phyloP scores from a whole-genome alignment of 495 filamentous ascomycete genomes.

The Halenospora varia region DNA sequence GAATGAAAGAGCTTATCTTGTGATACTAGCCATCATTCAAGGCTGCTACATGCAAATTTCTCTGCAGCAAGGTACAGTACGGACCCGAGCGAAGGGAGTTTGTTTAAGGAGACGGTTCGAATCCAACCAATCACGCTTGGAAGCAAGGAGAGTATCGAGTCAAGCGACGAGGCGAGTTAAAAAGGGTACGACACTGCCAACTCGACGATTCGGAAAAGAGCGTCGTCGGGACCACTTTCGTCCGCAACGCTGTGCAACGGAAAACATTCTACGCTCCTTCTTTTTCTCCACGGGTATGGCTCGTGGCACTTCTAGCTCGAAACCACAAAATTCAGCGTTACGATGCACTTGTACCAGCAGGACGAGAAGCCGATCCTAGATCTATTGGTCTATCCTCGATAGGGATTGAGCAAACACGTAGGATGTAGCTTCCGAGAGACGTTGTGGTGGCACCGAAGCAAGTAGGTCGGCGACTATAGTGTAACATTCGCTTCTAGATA shows the following conservation, averaged over 20 bases:
- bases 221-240: background rate
- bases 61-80: slow-evolving; percentile 2
- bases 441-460: slow-evolving; percentile 6
- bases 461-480: background rate
- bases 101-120: slow-evolving; percentile 1
- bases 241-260: background rate
- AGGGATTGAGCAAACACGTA: background rate
- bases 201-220: background rate
- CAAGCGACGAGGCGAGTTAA: background rate
- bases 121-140: slow-evolving; percentile 3
- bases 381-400: slow-evolving; percentile 1
- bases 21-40: background rate
- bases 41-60: background rate
- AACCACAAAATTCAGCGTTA: background rate
- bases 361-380: background rate
- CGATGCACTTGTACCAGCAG: background rate
- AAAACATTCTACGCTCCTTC: background rate
- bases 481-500: background rate
- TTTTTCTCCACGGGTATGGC: background rate
- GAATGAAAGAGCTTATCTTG: background rate
- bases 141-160: background rate
- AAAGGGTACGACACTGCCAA: background rate
- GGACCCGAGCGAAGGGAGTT: background rate
- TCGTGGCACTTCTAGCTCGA: background rate
- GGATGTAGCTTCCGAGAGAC: background rate